These are phyloP conservation scores for Leccinum variicolor DNA, from an alignment of 768 basidiomycete species.

Conservation along the genomic window DNA sequence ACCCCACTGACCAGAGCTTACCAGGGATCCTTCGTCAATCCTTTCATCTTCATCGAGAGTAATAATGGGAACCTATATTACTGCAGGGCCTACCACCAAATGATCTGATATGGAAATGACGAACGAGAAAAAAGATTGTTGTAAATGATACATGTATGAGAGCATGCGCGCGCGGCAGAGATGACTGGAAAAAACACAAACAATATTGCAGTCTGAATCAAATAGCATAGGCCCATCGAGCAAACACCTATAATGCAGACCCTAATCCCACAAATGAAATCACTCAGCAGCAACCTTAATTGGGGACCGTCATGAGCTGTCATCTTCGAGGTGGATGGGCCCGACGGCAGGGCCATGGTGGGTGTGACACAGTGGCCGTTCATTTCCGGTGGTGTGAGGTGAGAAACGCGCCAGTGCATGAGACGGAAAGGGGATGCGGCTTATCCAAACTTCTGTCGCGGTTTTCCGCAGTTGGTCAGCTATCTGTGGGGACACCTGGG, in stretches of 20 bases:
- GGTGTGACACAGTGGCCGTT: background rate
- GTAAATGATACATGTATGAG: background rate
- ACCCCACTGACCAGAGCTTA: background rate
- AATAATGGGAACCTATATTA: background rate
- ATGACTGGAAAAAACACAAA: constrained; percentile 1
- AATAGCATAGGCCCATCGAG: background rate
- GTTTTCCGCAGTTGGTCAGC: constrained; percentile 48
- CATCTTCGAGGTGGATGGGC: constrained; percentile 19
- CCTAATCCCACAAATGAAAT: background rate
- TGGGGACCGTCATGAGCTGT: background rate
- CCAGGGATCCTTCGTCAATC: background rate
- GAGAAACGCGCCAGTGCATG: background rate
- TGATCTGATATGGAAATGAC: background rate
- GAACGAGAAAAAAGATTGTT: background rate
- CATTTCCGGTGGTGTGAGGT: constrained; percentile 2
- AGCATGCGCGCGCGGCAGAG: background rate
- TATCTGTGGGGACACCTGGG: constrained; percentile 49
- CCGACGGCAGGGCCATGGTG: constrained; percentile 8
- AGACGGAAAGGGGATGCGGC: constrained; percentile 10
- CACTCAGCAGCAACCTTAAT: background rate
- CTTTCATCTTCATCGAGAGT: background rate
- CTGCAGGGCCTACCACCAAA: background rate
- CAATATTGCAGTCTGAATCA: constrained; percentile 1
- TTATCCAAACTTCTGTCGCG: constrained; percentile 70
- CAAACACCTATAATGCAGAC: background rate